These are phyloP conservation scores for Mycena filopes DNA, from an alignment of 768 basidiomycete species.

Conservation along the genomic window DNA sequence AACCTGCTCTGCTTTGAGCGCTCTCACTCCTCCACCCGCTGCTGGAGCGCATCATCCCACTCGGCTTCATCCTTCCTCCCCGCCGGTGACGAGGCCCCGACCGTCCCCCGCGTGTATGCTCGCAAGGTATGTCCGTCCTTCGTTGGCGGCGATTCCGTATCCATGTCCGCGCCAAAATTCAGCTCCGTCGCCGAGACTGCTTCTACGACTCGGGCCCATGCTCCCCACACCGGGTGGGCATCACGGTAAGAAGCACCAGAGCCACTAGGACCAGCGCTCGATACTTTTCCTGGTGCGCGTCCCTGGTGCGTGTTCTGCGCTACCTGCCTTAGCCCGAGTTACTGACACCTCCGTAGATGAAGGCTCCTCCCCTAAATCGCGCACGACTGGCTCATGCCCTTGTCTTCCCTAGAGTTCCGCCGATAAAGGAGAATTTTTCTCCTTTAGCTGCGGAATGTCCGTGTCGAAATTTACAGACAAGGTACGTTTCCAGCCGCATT, in stretches of 20 bases:
- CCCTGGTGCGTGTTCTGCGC: too few species aligned
- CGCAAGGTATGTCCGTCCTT: constrained; percentile 60
- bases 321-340: too few species aligned
- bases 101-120: constrained; percentile 69
- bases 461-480: constrained; percentile 84
- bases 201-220: constrained; percentile 70
- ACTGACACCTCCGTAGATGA: constrained; percentile 57
- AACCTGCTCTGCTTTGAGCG: constrained; percentile 61
- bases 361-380: constrained; percentile 85
- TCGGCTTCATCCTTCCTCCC: too few species aligned
- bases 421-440: too few species aligned
- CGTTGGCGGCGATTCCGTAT: background rate
- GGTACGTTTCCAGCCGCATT: constrained; percentile 50
- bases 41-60: constrained; percentile 88
- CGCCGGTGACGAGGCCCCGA: too few species aligned
- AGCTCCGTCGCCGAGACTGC: constrained; percentile 89
- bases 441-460: constrained; percentile 93
- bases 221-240: constrained; percentile 75
- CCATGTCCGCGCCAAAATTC: too few species aligned
- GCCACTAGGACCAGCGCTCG: constrained; percentile 89
- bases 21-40: constrained; percentile 61
- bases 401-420: too few species aligned
- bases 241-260: constrained; percentile 73
- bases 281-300: too few species aligned
- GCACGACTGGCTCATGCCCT: constrained; percentile 83